Evolutionary conservation across 345 rosid genomes (phyloP), one percentile per base, ranked within the genome.

Genomic region (Boechera divaricarpa): DNA sequence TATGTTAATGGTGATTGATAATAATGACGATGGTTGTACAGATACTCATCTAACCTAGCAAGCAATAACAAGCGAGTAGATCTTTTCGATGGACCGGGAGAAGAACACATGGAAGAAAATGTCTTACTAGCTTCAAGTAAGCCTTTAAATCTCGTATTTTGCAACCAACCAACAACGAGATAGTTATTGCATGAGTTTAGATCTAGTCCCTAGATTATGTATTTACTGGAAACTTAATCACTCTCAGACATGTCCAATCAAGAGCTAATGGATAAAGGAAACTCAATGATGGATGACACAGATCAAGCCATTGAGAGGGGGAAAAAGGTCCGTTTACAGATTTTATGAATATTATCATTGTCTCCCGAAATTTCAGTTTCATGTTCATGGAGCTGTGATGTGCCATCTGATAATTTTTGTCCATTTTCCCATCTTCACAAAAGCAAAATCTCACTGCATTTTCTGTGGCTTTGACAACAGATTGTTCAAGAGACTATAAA

Each of bases 271-370:
- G 85, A 91, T 83, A 82, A 69, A 41, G 99, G 97, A 67, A 84
- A 91, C 62, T 75, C 66, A 16, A 92, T 89, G 94, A 86, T 91
- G 97, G 94, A 91, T 79, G 96, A 91, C 83, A 95, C 97, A 61
- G 98, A 95, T 86, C 89, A 92, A 80, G 94, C 93, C 73, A 88
- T 92, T 89, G 90, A 95, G 74, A 89, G 98, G 67, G 92, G 89
- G 5, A 86, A 88, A 81, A 87, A 88, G 91, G 39, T 63, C 7
- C 0, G 8, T 32, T 33, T 58, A 11, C 52, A 24, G 28, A 6
- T 54, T 31, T 10, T 60, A 31, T 49, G 47, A 24, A 18, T 44
- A 13, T 55, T 42, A 38, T 5, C n/a, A 13, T 26, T 42, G 44
- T 10, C 24, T 51, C 7, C n/a, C 31, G 0, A 51, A 38, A 28